These are phyloP conservation scores for Serendipita vermifera DNA, from an alignment of 768 basidiomycete species.

Conservation along the genomic window DNA sequence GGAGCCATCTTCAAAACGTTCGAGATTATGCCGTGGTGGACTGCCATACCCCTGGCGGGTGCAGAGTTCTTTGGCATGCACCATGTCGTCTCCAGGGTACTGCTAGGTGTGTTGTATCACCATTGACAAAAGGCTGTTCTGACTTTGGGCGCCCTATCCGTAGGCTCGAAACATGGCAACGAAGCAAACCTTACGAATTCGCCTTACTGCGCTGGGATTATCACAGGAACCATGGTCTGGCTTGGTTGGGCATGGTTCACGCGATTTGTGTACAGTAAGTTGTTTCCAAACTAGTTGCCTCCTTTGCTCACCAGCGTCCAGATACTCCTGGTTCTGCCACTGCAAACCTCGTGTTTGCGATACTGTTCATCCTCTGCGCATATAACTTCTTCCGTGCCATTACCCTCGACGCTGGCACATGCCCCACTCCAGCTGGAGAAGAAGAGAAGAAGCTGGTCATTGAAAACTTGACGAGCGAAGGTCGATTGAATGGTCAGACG, in stretches of 20 bases:
- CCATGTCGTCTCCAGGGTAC: slow-evolving; percentile 39
- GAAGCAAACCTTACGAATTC: slow-evolving; percentile 74
- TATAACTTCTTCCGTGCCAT: slow-evolving; percentile 90
- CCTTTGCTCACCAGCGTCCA: no score
- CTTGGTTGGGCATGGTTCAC: slow-evolving; percentile 73
- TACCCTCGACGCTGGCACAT: slow-evolving; percentile 78
- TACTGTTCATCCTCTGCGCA: slow-evolving; percentile 54
- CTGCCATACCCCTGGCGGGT: slow-evolving; percentile 65
- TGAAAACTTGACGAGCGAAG: slow-evolving; percentile 79
- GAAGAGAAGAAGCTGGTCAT: slow-evolving; percentile 80
- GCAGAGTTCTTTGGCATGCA: slow-evolving; percentile 91
- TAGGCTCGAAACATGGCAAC: slow-evolving; percentile 41
- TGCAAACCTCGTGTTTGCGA: slow-evolving; percentile 61
- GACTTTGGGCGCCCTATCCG: no score
- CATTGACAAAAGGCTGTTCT: no score
- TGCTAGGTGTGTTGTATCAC: no score
- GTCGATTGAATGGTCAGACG: slow-evolving; percentile 84
- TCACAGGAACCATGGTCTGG: slow-evolving; percentile 75
- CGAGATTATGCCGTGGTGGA: slow-evolving; percentile 79
- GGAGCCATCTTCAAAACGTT: slow-evolving; percentile 76
- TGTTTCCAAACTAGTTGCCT: not conserved
- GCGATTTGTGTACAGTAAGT: slow-evolving; percentile 56
- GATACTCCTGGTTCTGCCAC: slow-evolving; percentile 68
- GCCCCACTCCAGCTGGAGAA: slow-evolving; percentile 68
- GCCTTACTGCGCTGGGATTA: slow-evolving; percentile 90